A percentile compares a stretch with the other conserved stretches of the same genome.
Evolutionary conservation across 169 alveolate species (phyloP).

Genomic region (Plasmodium cynomolgi): DNA sequence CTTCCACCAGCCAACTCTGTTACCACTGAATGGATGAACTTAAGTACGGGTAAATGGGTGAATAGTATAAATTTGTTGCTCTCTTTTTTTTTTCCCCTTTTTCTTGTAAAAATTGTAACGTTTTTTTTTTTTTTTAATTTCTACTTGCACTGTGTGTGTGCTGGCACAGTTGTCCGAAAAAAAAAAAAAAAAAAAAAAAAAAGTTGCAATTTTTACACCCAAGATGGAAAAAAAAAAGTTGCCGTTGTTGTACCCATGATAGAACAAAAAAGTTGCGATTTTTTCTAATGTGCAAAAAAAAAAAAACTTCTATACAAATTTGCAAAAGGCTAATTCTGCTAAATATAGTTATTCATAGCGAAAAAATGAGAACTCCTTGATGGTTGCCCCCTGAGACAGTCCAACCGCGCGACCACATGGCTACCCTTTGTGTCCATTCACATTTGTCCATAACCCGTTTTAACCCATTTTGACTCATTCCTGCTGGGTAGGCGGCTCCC

Average conservation of each 20-base stretch:
- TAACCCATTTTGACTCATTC: not conserved
- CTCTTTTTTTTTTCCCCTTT: constrained; percentile 6
- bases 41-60: not conserved
- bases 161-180: constrained; percentile 6
- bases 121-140: not conserved
- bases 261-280: not conserved
- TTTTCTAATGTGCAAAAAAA: not conserved
- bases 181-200: constrained; percentile 17
- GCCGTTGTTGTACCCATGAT: not conserved
- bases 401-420: not conserved
- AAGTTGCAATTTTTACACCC: constrained; percentile 2
- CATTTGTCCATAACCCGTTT: not conserved
- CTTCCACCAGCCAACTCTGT: not conserved
- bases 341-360: not conserved
- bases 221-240: not conserved
- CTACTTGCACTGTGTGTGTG: constrained; percentile 2
- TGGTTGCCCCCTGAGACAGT: not conserved
- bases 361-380: not conserved
- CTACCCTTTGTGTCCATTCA: not conserved
- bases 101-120: not conserved
- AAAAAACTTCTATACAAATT: not conserved
- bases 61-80: not conserved
- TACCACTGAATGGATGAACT: not conserved
- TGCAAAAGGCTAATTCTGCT: not conserved
- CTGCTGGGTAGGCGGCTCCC: not conserved